phyloP scores from a whole-genome alignment of 768 basidiomycete species.

The Flagelloscypha sp. region DNA sequence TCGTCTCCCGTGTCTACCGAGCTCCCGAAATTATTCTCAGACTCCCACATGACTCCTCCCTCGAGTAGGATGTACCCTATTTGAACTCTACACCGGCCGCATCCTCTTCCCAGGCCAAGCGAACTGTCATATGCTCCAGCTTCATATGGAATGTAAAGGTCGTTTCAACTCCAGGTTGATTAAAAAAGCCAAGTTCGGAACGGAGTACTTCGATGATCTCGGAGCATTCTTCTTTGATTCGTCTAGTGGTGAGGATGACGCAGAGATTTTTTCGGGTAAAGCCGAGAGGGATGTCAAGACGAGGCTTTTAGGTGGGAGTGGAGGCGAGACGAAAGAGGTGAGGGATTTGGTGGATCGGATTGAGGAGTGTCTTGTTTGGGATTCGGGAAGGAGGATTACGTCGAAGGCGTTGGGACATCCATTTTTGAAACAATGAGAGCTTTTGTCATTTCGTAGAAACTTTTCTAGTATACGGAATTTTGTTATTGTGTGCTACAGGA shows the following conservation, averaged over 20 bases:
- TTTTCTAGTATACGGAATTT: too few relatives aligned
- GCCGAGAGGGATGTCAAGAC: conserved; percentile 63
- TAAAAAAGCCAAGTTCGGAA: conserved; percentile 62
- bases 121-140: conserved; percentile 71
- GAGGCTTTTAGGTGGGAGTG: conserved; percentile 44
- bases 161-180: conserved; percentile 62
- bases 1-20: conserved; percentile 71
- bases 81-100: conserved; percentile 67
- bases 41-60: conserved; percentile 60
- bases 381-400: conserved; percentile 53
- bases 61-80: conserved; percentile 71
- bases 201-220: conserved; percentile 64
- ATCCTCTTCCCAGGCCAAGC: conserved; percentile 71
- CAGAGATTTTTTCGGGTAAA: too few relatives aligned
- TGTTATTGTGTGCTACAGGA: too few relatives aligned
- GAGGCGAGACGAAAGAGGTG: conserved; percentile 56
- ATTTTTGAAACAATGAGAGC: too few relatives aligned
- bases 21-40: conserved; percentile 78
- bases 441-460: too few relatives aligned
- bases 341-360: conserved; percentile 57
- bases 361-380: conserved; percentile 62
- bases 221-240: conserved; percentile 50
- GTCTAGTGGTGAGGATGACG: too few relatives aligned
- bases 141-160: conserved; percentile 74
- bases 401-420: conserved; percentile 58